Evolutionary conservation across 495 filamentous ascomycete genomes (phyloP), one percentile per base, ranked within the genome.

Genomic region (Xylaria nigripes): DNA sequence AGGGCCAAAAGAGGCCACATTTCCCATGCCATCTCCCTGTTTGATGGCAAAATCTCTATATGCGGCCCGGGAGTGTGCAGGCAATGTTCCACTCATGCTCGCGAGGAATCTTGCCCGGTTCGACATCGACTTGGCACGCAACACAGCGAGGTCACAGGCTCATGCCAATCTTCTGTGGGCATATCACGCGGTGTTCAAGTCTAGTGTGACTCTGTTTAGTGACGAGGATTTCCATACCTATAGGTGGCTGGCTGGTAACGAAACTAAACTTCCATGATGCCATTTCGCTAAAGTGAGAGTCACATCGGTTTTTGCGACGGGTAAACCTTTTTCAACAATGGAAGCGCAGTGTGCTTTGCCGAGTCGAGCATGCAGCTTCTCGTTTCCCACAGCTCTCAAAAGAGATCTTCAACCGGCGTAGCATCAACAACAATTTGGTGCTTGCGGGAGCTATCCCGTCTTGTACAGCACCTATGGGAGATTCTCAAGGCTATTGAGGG

Each of bases 311-410:
- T n/a, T n/a, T n/a, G n/a, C n/a, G n/a, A n/a, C n/a, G n/a, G n/a
- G n/a, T n/a, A n/a, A n/a, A n/a, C n/a, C n/a, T n/a, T n/a, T n/a
- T n/a, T n/a, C n/a, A n/a, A n/a, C n/a, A n/a, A n/a, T n/a, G n/a
- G n/a, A n/a, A n/a, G n/a, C n/a, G n/a, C n/a, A n/a, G n/a, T n/a
- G n/a, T n/a, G n/a, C n/a, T n/a, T n/a, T n/a, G n/a, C n/a, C n/a
- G n/a, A n/a, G n/a, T n/a, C n/a, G n/a, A n/a, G n/a, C n/a, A 94
- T 97, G 50, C 86, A 83, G 0, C 75, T 97, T 0, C 90, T 95
- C 12, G 83, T 95, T 0, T 76, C 87, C 0, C 90, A 89, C 10
- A 90, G 85, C 69, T 93, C 96, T 12, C 6, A 60, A 84, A 87
- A 2, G 64, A 96, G 64, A 96, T 94, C 58, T 96, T 96, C 66